phyloP scores from a whole-genome alignment of 1,284 basidiomycete species.

The Puccinia sorghi region DNA sequence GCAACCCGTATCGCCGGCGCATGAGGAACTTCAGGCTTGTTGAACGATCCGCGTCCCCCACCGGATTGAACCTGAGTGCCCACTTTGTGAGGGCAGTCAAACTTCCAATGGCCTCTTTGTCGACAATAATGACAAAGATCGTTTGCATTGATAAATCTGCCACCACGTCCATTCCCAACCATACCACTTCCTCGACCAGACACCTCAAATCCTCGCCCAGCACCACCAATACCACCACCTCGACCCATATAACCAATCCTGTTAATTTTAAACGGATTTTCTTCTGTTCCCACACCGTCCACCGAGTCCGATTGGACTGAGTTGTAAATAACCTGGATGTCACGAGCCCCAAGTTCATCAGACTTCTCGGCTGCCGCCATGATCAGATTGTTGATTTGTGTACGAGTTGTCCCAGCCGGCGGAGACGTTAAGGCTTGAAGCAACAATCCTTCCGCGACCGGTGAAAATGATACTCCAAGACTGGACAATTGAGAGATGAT shows the following conservation, averaged over 20 bases:
- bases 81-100: background rate
- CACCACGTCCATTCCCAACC: too few species aligned
- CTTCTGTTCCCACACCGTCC: background rate
- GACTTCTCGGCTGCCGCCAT: background rate
- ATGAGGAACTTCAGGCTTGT: background rate
- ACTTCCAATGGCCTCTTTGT: background rate
- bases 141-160: too few species aligned
- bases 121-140: background rate
- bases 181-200: background rate
- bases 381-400: background rate
- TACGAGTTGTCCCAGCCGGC: background rate
- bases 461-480: background rate
- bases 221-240: background rate
- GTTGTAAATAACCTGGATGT: background rate
- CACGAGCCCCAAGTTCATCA: background rate
- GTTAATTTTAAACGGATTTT: background rate
- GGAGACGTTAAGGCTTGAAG: background rate
- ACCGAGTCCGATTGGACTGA: background rate
- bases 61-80: background rate
- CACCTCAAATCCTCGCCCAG: too few species aligned
- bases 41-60: background rate
- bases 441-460: background rate
- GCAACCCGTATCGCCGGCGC: conserved; percentile 29
- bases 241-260: background rate
- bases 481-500: background rate